phyloP scores from a whole-genome alignment of 2,329 filamentous ascomycete species.

The Exutisphaerella laricina region DNA sequence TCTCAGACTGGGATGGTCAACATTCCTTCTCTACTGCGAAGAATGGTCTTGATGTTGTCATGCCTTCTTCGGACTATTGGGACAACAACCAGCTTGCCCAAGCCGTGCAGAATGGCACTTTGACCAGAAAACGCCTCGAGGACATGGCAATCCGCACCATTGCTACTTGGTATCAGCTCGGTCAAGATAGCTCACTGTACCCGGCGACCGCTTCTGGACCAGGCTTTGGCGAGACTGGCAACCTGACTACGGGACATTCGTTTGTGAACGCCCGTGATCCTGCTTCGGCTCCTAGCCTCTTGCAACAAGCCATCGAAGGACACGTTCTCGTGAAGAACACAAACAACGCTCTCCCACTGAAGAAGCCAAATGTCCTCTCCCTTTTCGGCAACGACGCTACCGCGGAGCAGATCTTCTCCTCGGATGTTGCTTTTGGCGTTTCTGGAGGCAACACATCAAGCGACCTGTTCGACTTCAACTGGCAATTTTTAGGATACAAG shows the following conservation, averaged over 20 bases:
- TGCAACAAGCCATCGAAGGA: slow-evolving; percentile 36
- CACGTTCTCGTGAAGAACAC: slow-evolving; percentile 60
- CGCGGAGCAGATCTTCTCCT: slow-evolving; percentile 1
- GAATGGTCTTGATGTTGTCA: slow-evolving; percentile 28
- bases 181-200: slow-evolving; percentile 4
- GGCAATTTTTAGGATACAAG: background rate
- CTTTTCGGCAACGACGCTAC: slow-evolving; percentile 37
- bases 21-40: slow-evolving; percentile 22
- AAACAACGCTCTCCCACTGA: slow-evolving; percentile 49
- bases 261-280: slow-evolving; percentile 51
- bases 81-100: slow-evolving; percentile 18
- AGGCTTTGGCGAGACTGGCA: slow-evolving; percentile 39
- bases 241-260: slow-evolving; percentile 43
- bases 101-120: slow-evolving; percentile 30
- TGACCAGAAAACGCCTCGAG: slow-evolving; percentile 25
- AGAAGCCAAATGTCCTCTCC: slow-evolving; percentile 37
- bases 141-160: slow-evolving; percentile 30
- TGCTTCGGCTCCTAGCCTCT: slow-evolving; percentile 28
- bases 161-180: slow-evolving; percentile 22
- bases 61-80: slow-evolving; percentile 22
- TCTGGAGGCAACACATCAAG: background rate
- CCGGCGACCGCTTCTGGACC: background rate
- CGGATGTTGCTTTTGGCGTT: background rate
- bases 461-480: slow-evolving; percentile 5
- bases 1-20: slow-evolving; percentile 44